Conservation (phyloP, 2,329 filamentous ascomycete species). For the Botrytis pseudocinerea region DNA sequence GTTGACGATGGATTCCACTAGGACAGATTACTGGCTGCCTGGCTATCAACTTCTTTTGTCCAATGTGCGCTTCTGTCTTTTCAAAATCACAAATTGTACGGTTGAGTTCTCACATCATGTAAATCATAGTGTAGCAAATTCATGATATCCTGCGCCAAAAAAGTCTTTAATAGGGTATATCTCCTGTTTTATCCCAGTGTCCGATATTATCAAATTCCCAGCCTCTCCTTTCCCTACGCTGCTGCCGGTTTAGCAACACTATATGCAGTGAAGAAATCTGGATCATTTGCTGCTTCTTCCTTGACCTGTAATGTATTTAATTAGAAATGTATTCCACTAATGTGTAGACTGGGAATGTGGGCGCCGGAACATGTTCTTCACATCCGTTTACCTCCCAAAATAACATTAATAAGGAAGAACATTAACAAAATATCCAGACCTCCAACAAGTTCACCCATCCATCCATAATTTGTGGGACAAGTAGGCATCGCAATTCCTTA, state of each 20-base stretch:
- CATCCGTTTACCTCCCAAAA: not conserved
- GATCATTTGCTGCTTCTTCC: slow-evolving; percentile 83
- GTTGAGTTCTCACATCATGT: not conserved
- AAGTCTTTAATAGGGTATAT: slow-evolving; percentile 22
- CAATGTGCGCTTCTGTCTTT: not conserved
- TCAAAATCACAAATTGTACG: not conserved
- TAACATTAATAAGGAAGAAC: slow-evolving; percentile 42
- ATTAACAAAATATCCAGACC: slow-evolving; percentile 95
- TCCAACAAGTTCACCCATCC: slow-evolving; percentile 85
- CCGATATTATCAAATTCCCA: not conserved
- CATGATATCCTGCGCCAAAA: slow-evolving; percentile 1
- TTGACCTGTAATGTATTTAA: slow-evolving; percentile 64
- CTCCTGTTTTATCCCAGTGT: not conserved
- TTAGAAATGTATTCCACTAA: slow-evolving; percentile 16
- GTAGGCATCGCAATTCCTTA: slow-evolving; percentile 98
- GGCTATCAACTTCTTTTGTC: not conserved
- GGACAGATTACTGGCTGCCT: not conserved
- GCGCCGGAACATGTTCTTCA: not conserved
- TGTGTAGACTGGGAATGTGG: not conserved
- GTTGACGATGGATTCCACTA: not conserved
- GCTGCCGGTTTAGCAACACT: slow-evolving; percentile 40
- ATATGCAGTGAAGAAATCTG: slow-evolving; percentile 79
- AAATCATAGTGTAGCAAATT: not conserved
- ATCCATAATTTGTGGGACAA: slow-evolving; percentile 92
- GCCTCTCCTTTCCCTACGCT: not conserved